Base-by-base conservation (phyloP, 2,329 filamentous ascomycete species). In the Botrytis fragariae region DNA sequence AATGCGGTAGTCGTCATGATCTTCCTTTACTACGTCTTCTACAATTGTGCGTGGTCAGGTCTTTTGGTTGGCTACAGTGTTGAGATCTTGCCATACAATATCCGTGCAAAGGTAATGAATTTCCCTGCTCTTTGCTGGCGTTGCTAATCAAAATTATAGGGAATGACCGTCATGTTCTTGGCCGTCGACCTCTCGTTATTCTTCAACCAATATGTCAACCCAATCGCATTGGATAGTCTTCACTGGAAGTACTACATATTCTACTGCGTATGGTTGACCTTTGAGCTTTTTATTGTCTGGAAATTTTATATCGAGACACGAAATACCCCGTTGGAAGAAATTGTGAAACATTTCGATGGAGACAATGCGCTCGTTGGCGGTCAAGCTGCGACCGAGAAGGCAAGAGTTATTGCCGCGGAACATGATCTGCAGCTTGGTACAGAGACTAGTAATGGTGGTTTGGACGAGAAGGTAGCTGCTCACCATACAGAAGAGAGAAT, bases 11-110 rank as follows among this genome's bases (percentile, higher is more conserved):
- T 86, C 72, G 82, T 82, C 73, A 84, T 87, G 81, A 85, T 87
- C 76, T 87, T 84, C 81, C 80, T 87, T 72, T 86, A 84, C 81
- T 82, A 82, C 64, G 81, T 85, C 72, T 85, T 87, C 77, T 82
- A 80, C 61, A 81, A 82, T 63, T 77, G 81, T 32, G 77, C 79
- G 35, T 80, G 78, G 78, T 74, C 76, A 59, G 77, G 77, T 29
- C 71, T 79, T 45, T 72, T 78, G 14, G 76, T 78, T 22, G 75
- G 75, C 29, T 79, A 79, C 67, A 73, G 72, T 51, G 78, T 77
- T 44, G 78, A 79, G 69, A 79, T 80, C 54, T 64, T 79, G 54
- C 78, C 78, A 35, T 80, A 77, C 69, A 77, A 76, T 42, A 76
- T 79, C 51, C 77, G 78, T 45, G 81, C 81, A 63, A 81, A 83